Conservation (phyloP, 805 yeast species). For the Wickerhamiella shivajii region DNA sequence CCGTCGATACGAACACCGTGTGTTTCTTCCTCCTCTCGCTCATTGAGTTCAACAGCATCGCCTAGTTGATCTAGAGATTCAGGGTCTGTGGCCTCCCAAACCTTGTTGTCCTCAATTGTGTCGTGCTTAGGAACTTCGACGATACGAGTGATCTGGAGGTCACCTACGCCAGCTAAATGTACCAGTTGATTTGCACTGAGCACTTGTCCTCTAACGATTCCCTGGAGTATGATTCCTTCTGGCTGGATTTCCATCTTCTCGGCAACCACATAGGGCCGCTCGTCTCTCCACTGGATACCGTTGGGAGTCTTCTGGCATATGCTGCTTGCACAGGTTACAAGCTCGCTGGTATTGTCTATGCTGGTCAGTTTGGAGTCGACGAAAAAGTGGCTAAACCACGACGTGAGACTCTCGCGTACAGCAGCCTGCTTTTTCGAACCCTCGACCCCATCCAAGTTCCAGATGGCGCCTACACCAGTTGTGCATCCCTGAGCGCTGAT, state of each 20-base stretch:
- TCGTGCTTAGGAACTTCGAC: conserved; percentile 30
- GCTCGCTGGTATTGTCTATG: conserved; percentile 52
- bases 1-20: conserved; percentile 45
- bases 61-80: conserved; percentile 22
- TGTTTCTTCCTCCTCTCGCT: conserved; percentile 22
- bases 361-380: conserved; percentile 64
- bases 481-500: conserved; percentile 87
- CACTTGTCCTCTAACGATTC: conserved; percentile 63
- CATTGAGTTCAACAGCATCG: conserved; percentile 17
- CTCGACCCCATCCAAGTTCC: conserved; percentile 53
- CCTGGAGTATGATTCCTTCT: conserved; percentile 48
- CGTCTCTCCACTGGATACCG: conserved; percentile 79
- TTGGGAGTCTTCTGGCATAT: conserved; percentile 80
- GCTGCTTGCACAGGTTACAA: conserved; percentile 55
- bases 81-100: conserved; percentile 19
- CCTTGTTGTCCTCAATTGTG: conserved; percentile 21
- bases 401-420: conserved; percentile 45
- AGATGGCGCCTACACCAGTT: conserved; percentile 60
- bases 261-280: conserved; percentile 77
- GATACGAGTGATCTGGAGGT: conserved; percentile 58
- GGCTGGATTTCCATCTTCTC: conserved; percentile 38
- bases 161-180: conserved; percentile 84
- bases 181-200: conserved; percentile 63
- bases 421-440: conserved; percentile 53
- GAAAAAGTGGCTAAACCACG: conserved; percentile 60